Evolutionary conservation across 2,329 filamentous ascomycete genomes (phyloP).

Genomic region (Camillea tinctor): DNA sequence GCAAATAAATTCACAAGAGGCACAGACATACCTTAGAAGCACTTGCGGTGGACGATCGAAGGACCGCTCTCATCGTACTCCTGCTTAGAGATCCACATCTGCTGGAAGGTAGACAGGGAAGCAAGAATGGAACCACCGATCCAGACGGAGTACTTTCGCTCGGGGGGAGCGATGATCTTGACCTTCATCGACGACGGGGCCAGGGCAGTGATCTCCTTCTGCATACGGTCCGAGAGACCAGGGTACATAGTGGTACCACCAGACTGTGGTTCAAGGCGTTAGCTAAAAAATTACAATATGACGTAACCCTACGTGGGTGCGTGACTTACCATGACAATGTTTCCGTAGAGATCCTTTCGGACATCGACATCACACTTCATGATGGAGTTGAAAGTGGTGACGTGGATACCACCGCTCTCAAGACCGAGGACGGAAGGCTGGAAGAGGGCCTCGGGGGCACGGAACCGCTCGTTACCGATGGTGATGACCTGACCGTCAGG

Average conservation of each 20-base stretch:
- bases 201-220: conserved; percentile 99
- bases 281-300: conserved; percentile 24
- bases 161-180: conserved; percentile 99
- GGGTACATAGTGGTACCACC: conserved; percentile 99
- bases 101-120: conserved; percentile 99
- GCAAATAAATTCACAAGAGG: not conserved
- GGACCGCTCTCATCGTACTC: conserved; percentile 99
- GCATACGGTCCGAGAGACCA: conserved; percentile 99
- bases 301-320: not conserved
- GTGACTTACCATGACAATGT: conserved; percentile 97
- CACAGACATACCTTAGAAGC: conserved; percentile 91
- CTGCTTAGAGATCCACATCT: conserved; percentile 99
- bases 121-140: conserved; percentile 99
- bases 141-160: conserved; percentile 99
- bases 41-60: conserved; percentile 99
- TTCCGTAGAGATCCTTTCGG: conserved; percentile 99
- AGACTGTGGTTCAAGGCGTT: conserved; percentile 61
- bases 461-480: conserved; percentile 99
- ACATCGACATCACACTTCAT: conserved; percentile 99
- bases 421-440: conserved; percentile 97
- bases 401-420: conserved; percentile 98
- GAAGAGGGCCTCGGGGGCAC: conserved; percentile 99
- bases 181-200: conserved; percentile 99
- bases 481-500: conserved; percentile 99
- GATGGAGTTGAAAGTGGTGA: conserved; percentile 99